Conservation (phyloP, 352 stramenopile genomes). For the Phytopythium aichiense region DNA sequence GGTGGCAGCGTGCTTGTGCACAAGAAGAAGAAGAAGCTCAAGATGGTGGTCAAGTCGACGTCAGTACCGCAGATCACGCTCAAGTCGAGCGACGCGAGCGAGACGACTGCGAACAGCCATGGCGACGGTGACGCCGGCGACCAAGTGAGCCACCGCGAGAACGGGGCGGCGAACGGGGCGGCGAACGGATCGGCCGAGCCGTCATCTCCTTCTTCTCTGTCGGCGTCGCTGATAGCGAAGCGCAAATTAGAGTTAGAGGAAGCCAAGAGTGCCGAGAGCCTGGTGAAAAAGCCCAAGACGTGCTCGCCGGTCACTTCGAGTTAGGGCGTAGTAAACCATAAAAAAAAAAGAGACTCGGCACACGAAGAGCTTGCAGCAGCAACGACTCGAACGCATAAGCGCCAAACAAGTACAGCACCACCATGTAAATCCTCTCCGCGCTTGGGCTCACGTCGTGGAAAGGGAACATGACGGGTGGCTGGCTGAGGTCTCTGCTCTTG, state of each 20-base stretch:
- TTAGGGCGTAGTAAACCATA: constrained; percentile 25
- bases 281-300: constrained; percentile 73
- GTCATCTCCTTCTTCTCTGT: background rate
- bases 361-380: background rate
- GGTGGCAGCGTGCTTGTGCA: constrained; percentile 29
- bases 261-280: constrained; percentile 38
- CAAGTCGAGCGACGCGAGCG: background rate
- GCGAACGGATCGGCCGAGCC: background rate
- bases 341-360: constrained; percentile 10
- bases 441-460: too few species aligned
- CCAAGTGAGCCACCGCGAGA: background rate
- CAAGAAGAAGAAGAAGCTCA: constrained; percentile 49
- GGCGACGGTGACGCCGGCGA: background rate
- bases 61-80: constrained; percentile 27
- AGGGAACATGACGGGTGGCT: too few species aligned
- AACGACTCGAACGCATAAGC: background rate
- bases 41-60: constrained; percentile 79
- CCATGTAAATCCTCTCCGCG: background rate
- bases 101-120: background rate
- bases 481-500: too few species aligned
- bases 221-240: constrained; percentile 34
- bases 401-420: constrained; percentile 11
- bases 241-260: constrained; percentile 63
- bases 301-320: constrained; percentile 70
- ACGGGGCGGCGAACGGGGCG: background rate